phyloP scores from a whole-genome alignment of 805 yeast species.

The Debaryomyces castellii region DNA sequence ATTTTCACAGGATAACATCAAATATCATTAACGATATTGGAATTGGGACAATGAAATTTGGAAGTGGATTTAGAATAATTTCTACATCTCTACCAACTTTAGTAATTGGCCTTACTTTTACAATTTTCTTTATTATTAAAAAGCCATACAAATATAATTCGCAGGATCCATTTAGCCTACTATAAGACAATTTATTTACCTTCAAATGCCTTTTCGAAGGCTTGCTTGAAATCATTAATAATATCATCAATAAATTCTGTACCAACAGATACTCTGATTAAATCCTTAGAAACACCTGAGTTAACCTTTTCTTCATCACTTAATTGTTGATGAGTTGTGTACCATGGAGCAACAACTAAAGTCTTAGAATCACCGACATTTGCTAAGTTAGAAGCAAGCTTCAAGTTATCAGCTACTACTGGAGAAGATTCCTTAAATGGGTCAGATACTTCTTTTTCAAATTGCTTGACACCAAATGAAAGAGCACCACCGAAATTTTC shows the following conservation, averaged over 20 bases:
- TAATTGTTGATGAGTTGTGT: constrained; percentile 93
- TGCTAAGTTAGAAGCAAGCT: constrained; percentile 89
- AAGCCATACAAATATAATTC: background rate
- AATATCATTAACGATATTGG: background rate
- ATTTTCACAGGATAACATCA: background rate
- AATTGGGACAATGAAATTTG: background rate
- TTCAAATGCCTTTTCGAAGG: constrained; percentile 63
- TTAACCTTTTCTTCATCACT: constrained; percentile 74
- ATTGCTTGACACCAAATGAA: constrained; percentile 82
- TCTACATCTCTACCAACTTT: background rate
- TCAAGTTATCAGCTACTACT: constrained; percentile 76
- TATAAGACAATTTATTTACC: background rate
- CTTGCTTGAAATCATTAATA: constrained; percentile 83
- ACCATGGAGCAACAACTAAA: constrained; percentile 92
- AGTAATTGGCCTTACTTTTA: background rate
- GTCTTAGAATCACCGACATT: constrained; percentile 97
- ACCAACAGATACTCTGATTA: constrained; percentile 88
- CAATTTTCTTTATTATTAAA: background rate
- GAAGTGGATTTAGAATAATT: constrained; percentile 10
- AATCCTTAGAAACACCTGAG: constrained; percentile 86
- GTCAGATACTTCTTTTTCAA: constrained; percentile 46
- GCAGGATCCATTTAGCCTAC: background rate
- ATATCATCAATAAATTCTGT: constrained; percentile 90
- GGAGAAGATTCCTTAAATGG: constrained; percentile 79
- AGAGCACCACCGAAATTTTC: constrained; percentile 79